Evolutionary conservation across 2,329 filamentous ascomycete genomes (phyloP), one percentile per base, ranked within the genome.

Genomic region (Fusarium foetens): DNA sequence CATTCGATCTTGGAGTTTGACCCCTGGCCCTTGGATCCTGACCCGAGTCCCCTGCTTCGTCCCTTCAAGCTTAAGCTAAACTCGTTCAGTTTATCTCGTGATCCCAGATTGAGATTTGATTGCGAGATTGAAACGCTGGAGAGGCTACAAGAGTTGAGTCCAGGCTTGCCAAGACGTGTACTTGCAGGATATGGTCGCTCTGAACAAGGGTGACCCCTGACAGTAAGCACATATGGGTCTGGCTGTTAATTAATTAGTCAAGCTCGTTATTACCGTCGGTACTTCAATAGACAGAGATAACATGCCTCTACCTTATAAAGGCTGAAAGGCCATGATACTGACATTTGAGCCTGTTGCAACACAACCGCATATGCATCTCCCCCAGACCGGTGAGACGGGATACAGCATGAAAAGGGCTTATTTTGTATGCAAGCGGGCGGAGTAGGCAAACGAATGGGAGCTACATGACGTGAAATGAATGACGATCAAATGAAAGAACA

Each of bases 301-400:
- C 33, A 49, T 14, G 19, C 13, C 29, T 25, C 29, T 42, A 25
- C 45, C 45, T 29, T 33, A 27, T 25, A 42, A 43, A 27, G 23
- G 42, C 16, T 33, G n/a, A 49, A 33, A 49, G 16, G 8, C 27
- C 7, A 33, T 49, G 29, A 48, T 41, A 48, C 46, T 13, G 25
- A 29, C 35, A 43, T 62, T 62, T 35, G 43, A 12, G 33, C n/a
- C 46, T 64, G 46, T 63, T 63, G 51, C 29, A 31, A 51, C 29
- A 33, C n/a, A 23, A 51, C 46, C 46, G 29, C 29, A 51, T 23
- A 33, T 51, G 46, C 29, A 23, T 23, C 41, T 36, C 21, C 35
- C 60, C 45, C 54, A 58, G 57, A 67, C 62, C 60, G 62, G 51
- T 53, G 53, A 59, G 57, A 71, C 43, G 52, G 53, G 25, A 43